Base-by-base conservation (phyloP, 257 asterid species). In the Osmanthus fragrans region DNA sequence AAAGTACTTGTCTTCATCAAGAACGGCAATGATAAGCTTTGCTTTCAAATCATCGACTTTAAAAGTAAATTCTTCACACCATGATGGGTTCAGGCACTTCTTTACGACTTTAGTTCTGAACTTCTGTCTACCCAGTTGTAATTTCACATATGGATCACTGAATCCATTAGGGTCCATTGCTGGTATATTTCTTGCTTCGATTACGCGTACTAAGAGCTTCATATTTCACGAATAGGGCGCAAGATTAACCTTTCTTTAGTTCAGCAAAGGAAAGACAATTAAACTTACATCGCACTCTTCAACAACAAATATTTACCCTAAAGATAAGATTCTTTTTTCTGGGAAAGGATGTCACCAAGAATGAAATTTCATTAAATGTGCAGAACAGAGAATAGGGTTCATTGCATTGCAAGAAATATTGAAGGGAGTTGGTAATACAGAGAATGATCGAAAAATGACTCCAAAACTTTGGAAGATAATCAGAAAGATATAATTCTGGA, bases 151-250 rank as follows among this genome's bases (percentile, higher is more conserved):
- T 33, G 99, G 98, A 85, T 96, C 98, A 84, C 96, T 93, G 70
- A 87, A 88, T 27, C 98, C 99, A 85, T 93, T 96, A 19, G 89
- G 91, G 86, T 93, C 97, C 86, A 88, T 85, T 64, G 97, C 90
- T 67, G 98, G 98, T 74, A 96, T 82, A 56, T 92, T 87, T 68
- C 79, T 87, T 0, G 95, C 99, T 78, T 93, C 99, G 25, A 92
- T 96, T n/a, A 88, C 98, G 3, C 99, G 93, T 70, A 96, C 96
- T 83, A 96, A 84, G 29, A 96, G 94, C 92, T 91, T 90, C 98
- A 93, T 92, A 64, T 73, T 77, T 33, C 34, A 12, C 32, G 30
- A 45, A 16, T 39, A 60, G 37, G 47, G 42, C 12, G 12, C 12
- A 36, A 45, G 73, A 66, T 49, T 7, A 58, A 54, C 72, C 47